Percentiles rank a stretch among this genome's conserved stretches.
These are phyloP conservation scores for Pseudogymnoascus sp. DNA, from an alignment of 2,329 filamentous ascomycete genomes.

Conservation along the genomic window DNA sequence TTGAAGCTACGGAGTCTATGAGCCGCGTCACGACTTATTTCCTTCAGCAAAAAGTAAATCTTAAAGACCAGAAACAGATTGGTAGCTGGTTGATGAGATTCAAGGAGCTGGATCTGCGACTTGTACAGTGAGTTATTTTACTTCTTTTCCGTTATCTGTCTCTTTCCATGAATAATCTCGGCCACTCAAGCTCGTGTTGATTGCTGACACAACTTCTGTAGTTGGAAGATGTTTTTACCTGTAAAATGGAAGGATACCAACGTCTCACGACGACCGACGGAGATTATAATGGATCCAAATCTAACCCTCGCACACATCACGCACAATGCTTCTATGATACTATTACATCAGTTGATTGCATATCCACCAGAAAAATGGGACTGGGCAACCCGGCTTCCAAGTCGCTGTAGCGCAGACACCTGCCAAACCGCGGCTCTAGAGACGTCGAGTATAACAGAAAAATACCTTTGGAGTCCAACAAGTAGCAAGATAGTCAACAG, in stretches of 20 bases:
- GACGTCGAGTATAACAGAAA: conserved; percentile 25
- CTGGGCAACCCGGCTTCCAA: conserved; percentile 22
- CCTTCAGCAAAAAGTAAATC: conserved; percentile 36
- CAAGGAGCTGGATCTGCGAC: conserved; percentile 39
- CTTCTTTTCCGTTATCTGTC: neutral
- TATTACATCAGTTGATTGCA: conserved; percentile 29
- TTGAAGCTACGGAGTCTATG: conserved; percentile 40
- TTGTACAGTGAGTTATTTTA: conserved; percentile 32
- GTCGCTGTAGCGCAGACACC: conserved; percentile 25
- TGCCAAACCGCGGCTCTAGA: conserved; percentile 27
- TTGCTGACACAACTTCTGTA: conserved; percentile 13
- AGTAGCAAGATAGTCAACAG: conserved; percentile 17
- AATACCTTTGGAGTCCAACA: conserved; percentile 24
- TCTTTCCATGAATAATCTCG: neutral
- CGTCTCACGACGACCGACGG: conserved; percentile 23
- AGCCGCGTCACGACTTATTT: conserved; percentile 39
- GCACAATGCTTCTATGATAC: conserved; percentile 30
- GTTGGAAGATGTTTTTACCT: conserved; percentile 39
- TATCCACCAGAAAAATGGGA: conserved; percentile 23
- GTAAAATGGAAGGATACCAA: conserved; percentile 34
- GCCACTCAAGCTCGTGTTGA: neutral
- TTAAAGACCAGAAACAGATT: conserved; percentile 33
- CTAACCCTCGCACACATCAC: conserved; percentile 30
- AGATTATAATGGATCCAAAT: conserved; percentile 29
- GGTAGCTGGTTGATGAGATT: conserved; percentile 38